A percentile compares a stretch with the other conserved stretches of the same genome.
Conservation (phyloP, 2,329 filamentous ascomycete genomes). For the Aureobasidium sp. region DNA sequence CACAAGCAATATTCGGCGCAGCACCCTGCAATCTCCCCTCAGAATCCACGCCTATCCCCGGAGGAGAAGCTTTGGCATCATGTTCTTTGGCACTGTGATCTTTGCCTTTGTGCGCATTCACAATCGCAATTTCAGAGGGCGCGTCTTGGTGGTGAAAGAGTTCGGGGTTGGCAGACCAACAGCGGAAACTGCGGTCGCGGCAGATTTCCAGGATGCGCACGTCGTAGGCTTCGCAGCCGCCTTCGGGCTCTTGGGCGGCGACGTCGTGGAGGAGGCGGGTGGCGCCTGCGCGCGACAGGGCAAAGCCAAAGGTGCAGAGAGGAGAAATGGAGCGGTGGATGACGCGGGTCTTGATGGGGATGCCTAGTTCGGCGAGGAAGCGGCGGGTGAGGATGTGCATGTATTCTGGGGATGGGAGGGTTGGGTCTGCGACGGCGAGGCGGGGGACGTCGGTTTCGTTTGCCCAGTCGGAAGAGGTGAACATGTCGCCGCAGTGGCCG, state of each 20-base stretch:
- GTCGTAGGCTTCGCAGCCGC: slow-evolving; percentile 33
- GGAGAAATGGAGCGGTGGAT: slow-evolving; percentile 38
- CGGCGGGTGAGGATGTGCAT: slow-evolving; percentile 33
- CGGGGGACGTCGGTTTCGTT: slow-evolving; percentile 27
- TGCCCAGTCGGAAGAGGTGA: slow-evolving; percentile 24
- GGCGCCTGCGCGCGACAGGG: slow-evolving; percentile 34
- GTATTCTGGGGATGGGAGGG: slow-evolving; percentile 30
- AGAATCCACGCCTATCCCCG: slow-evolving; percentile 3
- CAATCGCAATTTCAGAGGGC: slow-evolving; percentile 32
- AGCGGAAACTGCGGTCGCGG: slow-evolving; percentile 29
- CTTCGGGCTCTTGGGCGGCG: slow-evolving; percentile 26
- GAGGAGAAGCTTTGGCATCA: slow-evolving; percentile 7
- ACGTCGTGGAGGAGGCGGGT: slow-evolving; percentile 30
- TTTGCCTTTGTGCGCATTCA: slow-evolving; percentile 20
- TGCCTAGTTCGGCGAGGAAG: slow-evolving; percentile 30
- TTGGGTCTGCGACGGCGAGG: slow-evolving; percentile 29
- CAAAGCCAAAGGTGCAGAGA: slow-evolving; percentile 41
- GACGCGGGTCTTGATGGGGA: slow-evolving; percentile 32
- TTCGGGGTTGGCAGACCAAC: slow-evolving; percentile 33
- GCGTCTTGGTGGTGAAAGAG: slow-evolving; percentile 35
- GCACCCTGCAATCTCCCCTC: slow-evolving; percentile 3
- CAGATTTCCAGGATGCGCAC: slow-evolving; percentile 35
- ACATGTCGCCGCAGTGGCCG: slow-evolving; percentile 37
- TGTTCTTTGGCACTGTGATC: slow-evolving; percentile 11
- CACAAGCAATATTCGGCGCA: slow-evolving; percentile 30